A percentile compares a stretch with the other conserved stretches of the same genome.
Evolutionary conservation across 805 yeast genomes (phyloP).

Genomic region (Saccharomycopsis babjevae): DNA sequence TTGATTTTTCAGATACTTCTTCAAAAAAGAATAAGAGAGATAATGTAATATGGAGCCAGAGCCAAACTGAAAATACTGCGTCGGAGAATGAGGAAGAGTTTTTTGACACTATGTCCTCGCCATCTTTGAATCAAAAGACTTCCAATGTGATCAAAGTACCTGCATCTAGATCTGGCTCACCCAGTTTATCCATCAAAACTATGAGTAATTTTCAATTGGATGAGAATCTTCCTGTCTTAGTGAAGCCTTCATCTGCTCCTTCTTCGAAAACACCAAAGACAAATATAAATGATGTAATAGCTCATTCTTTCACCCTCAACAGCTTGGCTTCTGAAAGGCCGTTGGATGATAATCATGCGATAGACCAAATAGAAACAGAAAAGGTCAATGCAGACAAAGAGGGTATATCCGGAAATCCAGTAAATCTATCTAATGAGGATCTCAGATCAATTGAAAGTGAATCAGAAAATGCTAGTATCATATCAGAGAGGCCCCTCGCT

Average conservation of each 20-base stretch:
- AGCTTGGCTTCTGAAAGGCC: background rate
- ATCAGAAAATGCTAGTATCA: background rate
- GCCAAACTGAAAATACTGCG: background rate
- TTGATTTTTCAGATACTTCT: background rate
- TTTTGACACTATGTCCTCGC: background rate
- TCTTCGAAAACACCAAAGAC: background rate
- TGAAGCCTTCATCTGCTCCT: background rate
- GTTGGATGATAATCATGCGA: background rate
- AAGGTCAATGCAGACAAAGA: background rate
- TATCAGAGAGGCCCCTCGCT: background rate
- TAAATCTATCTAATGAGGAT: too few species aligned
- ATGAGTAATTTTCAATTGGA: background rate
- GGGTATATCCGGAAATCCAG: too few species aligned
- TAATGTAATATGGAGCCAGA: background rate
- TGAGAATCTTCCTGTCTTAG: background rate
- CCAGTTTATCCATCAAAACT: background rate
- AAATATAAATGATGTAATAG: background rate
- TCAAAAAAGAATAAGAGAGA: background rate
- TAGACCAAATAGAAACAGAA: background rate
- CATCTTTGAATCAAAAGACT: background rate
- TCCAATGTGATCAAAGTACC: background rate
- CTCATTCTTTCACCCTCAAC: background rate
- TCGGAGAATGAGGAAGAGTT: background rate
- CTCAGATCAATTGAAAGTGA: background rate
- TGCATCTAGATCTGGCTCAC: background rate